A percentile compares a stretch with the other conserved stretches of the same genome.
Evolutionary conservation across 108 stramenopile genomes (phyloP).

Genomic region (Nitzschia palea): DNA sequence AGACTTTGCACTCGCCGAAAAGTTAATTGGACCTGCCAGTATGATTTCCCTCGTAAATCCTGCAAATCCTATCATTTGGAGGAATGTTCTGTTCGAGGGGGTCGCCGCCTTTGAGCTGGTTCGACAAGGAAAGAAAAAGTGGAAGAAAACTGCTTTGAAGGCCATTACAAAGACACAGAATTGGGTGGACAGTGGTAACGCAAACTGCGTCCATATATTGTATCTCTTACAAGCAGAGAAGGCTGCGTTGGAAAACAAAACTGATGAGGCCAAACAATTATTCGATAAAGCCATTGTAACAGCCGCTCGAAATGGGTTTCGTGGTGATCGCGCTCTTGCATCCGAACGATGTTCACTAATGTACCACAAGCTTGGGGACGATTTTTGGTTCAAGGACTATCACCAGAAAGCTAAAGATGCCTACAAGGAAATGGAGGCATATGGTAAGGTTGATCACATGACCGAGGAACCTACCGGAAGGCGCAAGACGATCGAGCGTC

Average conservation of each 20-base stretch:
- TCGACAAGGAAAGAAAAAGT: constrained; percentile 6
- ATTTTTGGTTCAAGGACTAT: constrained; percentile 8
- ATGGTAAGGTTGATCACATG: constrained; percentile 4
- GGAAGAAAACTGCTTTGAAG: not conserved
- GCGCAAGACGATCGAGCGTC: too few species aligned
- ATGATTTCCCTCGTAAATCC: not conserved
- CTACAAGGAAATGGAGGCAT: not conserved
- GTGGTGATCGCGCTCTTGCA: not conserved
- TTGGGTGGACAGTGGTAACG: constrained; percentile 13
- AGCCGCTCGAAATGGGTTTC: constrained; percentile 8
- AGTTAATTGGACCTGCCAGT: not conserved
- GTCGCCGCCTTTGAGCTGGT: constrained; percentile 14
- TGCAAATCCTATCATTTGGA: constrained; percentile 3
- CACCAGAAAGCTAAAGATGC: not conserved
- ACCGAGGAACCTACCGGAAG: too few species aligned
- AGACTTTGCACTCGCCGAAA: constrained; percentile 8
- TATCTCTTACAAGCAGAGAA: constrained; percentile 27
- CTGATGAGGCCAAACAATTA: not conserved
- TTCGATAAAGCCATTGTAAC: constrained; percentile 1
- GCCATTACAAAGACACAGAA: constrained; percentile 1
- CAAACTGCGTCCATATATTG: constrained; percentile 19
- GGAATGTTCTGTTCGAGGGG: constrained; percentile 17
- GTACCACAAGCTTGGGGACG: not conserved
- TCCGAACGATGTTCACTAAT: constrained; percentile 5
- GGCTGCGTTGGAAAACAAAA: not conserved